These are phyloP conservation scores for Neoboletus magnificus DNA, from an alignment of 768 basidiomycete genomes.

Conservation along the genomic window DNA sequence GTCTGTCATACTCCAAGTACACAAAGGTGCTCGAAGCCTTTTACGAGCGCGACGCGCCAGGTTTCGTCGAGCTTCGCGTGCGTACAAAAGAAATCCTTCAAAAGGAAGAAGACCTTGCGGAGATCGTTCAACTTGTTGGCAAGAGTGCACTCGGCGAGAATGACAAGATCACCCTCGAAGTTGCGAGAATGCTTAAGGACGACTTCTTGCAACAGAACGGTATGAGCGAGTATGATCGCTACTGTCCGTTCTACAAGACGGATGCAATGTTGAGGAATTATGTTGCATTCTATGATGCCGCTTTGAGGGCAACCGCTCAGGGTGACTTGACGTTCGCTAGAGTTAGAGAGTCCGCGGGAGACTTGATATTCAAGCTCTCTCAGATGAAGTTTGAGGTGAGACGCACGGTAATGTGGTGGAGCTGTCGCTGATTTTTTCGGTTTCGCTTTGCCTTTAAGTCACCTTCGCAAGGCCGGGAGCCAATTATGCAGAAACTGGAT, in stretches of 20 bases:
- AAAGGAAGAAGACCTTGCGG: conserved; percentile 97
- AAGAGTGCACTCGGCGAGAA: conserved; percentile 96
- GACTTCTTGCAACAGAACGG: conserved; percentile 98
- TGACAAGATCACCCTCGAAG: conserved; percentile 98
- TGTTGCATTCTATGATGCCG: conserved; percentile 90
- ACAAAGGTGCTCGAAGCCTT: conserved; percentile 89
- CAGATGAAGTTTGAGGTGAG: conserved; percentile 98
- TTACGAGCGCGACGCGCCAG: conserved; percentile 87
- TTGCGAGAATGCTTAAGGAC: conserved; percentile 95
- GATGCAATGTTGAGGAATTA: conserved; percentile 94
- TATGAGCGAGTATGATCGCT: conserved; percentile 96
- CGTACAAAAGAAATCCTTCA: conserved; percentile 96
- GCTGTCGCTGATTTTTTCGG: conserved; percentile 8
- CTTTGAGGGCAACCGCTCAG: conserved; percentile 78
- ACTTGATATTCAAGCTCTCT: conserved; percentile 95
- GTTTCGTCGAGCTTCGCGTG: conserved; percentile 91
- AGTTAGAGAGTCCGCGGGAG: conserved; percentile 82
- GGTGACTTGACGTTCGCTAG: conserved; percentile 80
- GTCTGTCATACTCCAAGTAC: conserved; percentile 98
- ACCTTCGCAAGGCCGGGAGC: conserved; percentile 86
- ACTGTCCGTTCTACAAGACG: conserved; percentile 99
- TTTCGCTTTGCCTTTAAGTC: conserved; percentile 46
- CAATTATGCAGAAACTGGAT: conserved; percentile 80
- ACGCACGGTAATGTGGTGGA: background rate
- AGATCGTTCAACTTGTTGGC: conserved; percentile 99